Evolutionary conservation across 371 early-diverging fungal genomes (phyloP).

Genomic region (Sporodiniella umbellata): DNA sequence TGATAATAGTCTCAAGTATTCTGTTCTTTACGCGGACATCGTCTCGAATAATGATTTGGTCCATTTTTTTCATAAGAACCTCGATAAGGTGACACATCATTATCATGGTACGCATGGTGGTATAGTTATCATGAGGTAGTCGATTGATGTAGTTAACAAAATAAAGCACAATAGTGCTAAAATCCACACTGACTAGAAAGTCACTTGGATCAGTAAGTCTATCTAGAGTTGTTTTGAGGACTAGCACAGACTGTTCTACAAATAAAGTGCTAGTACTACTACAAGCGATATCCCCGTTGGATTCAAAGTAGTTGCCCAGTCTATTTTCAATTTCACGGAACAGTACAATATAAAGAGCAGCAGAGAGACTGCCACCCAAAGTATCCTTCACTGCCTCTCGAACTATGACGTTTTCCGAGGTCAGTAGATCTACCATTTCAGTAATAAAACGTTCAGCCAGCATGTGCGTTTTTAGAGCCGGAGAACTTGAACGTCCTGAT

Average conservation of each 20-base stretch:
- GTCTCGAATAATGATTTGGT: slow-evolving; percentile 73
- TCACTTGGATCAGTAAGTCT: slow-evolving; percentile 65
- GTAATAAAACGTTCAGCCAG: slow-evolving; percentile 74
- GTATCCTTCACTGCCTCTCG: slow-evolving; percentile 89
- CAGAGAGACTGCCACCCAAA: slow-evolving; percentile 76
- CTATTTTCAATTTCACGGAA: slow-evolving; percentile 69
- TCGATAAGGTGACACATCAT: slow-evolving; percentile 83
- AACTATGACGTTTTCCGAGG: slow-evolving; percentile 76
- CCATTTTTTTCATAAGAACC: slow-evolving; percentile 71
- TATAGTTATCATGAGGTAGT: slow-evolving; percentile 49
- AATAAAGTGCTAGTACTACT: slow-evolving; percentile 76
- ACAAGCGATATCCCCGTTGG: slow-evolving; percentile 63
- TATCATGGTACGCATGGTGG: slow-evolving; percentile 72
- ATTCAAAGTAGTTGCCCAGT: slow-evolving; percentile 66
- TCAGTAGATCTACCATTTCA: slow-evolving; percentile 79
- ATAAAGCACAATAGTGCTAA: slow-evolving; percentile 68
- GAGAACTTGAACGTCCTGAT: slow-evolving; percentile 19
- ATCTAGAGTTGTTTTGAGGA: slow-evolving; percentile 79
- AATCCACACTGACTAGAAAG: slow-evolving; percentile 69
- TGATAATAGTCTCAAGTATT: slow-evolving; percentile 70
- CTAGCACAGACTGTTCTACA: slow-evolving; percentile 80
- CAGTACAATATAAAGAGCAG: slow-evolving; percentile 72
- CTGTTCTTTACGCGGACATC: slow-evolving; percentile 82
- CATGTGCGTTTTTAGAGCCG: slow-evolving; percentile 7
- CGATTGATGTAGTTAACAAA: slow-evolving; percentile 78